Base-by-base conservation (phyloP, 2,329 filamentous ascomycete species). In the Penicillium sp. region DNA sequence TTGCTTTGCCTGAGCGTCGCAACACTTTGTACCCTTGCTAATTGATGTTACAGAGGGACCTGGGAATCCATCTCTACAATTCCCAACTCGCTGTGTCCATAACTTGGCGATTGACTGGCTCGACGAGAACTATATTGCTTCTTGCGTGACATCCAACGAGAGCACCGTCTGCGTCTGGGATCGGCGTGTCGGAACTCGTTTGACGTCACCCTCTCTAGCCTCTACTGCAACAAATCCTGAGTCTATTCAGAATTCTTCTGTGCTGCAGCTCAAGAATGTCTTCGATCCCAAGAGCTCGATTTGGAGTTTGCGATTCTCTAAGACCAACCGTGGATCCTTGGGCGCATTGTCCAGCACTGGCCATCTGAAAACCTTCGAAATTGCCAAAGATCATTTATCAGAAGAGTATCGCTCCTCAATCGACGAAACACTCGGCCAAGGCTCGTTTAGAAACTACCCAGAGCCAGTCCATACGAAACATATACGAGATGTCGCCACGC, bases 111-210 rank as follows among this genome's bases (percentile, higher is more conserved):
- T 87, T 57, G 83, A 88, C 69, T 83, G 82, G 58, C 70, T 83
- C 48, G 84, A 87, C 64, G 82, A 87, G 65, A 86, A 87, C 54
- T 86, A 85, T 65, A 85, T 88, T 61, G 79, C 85, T 4, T 86
- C 84, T 14, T 83, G 82, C 45, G 68, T 69, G 45, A 78, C 82
- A 2, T 74, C 78, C 0, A 81, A 79, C 45, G 83, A 86, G 58
- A 79, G 83, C 18, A 79, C 79, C 2, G 80, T 87, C 40, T 84
- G 81, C 55, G 77, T 87, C 5, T 88, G 85, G 85, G 85, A 88
- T 65, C 79, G 82, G 52, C 81, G 85, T 50, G 74, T 76, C 53
- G 75, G 76, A 6, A 65, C 69, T 35, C 69, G 76, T 9, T 70
- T 74, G 42, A 65, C 72, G 27, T 66, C 72, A 4, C 63, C 74